Conservation (phyloP, 208 protist species). For the Tritrichomonas musculus region DNA sequence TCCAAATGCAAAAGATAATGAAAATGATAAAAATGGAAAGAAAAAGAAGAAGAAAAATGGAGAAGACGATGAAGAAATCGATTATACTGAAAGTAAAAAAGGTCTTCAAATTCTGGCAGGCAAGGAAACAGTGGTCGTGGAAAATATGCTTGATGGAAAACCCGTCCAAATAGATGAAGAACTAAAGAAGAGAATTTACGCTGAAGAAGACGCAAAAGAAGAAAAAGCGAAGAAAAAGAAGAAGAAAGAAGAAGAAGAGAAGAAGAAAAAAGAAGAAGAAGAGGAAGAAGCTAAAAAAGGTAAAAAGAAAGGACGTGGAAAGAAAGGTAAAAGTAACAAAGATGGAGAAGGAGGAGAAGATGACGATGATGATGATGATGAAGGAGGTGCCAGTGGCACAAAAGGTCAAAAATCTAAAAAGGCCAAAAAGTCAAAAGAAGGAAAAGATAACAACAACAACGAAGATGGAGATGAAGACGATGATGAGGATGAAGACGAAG, state of each 20-base stretch:
- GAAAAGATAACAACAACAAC: neutral
- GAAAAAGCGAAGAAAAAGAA: neutral
- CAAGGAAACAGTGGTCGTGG: too few species aligned
- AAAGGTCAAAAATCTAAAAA: neutral
- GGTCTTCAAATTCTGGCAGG: too few species aligned
- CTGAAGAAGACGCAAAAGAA: neutral
- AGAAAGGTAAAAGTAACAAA: neutral
- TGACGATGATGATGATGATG: neutral
- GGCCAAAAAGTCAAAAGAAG: neutral
- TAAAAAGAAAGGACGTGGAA: neutral
- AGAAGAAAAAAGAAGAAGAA: neutral
- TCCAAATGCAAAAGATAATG: too few species aligned
- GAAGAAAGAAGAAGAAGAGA: neutral
- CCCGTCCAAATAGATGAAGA: neutral
- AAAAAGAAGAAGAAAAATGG: neutral
- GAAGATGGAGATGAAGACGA: too few species aligned
- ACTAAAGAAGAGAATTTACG: neutral
- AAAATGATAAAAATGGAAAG: neutral
- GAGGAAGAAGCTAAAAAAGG: neutral
- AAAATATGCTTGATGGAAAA: neutral
- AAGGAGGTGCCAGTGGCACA: neutral
- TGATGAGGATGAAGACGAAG: too few species aligned
- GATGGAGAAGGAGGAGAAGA: neutral
- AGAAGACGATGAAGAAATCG: neutral
- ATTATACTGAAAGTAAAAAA: neutral